phyloP scores from a whole-genome alignment of 495 filamentous ascomycete genomes.

The Podospora sp. region DNA sequence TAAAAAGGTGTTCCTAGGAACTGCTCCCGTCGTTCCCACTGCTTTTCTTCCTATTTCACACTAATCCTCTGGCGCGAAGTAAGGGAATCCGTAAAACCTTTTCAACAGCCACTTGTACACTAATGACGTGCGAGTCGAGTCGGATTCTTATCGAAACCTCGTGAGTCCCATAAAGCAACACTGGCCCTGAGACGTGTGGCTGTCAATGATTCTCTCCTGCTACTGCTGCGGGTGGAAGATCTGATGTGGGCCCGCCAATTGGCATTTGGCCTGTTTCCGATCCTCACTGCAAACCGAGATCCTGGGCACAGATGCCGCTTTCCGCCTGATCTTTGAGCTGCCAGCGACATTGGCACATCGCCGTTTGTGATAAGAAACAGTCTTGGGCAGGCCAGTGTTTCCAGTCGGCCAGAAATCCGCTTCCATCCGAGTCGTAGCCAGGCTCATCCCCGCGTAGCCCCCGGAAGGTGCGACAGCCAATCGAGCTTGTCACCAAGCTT shows the following conservation, averaged over 20 bases:
- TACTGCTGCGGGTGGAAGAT: not conserved
- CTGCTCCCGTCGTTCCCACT: too few species aligned
- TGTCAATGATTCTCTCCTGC: not conserved
- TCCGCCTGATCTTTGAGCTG: not conserved
- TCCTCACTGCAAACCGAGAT: conserved; percentile 13
- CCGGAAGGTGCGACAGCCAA: not conserved
- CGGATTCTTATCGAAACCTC: too few species aligned
- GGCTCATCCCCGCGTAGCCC: not conserved
- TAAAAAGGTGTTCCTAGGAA: too few species aligned
- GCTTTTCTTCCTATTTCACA: too few species aligned
- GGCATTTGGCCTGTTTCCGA: conserved; percentile 5
- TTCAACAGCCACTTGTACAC: too few species aligned
- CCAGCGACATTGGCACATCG: not conserved
- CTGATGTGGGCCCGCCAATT: conserved; percentile 7
- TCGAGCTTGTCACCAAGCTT: conserved; percentile 7
- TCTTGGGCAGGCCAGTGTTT: not conserved
- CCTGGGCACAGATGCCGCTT: not conserved
- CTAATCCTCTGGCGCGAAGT: too few species aligned
- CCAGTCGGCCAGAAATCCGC: not conserved
- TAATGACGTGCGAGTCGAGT: too few species aligned
- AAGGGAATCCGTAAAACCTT: too few species aligned
- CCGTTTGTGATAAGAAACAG: not conserved
- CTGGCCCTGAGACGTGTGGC: too few species aligned
- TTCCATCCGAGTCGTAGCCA: not conserved
- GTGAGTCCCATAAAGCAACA: too few species aligned